Evolutionary conservation across 257 asterid species (phyloP), one percentile per base, ranked within the genome.

Genomic region (Mentha longifolia): DNA sequence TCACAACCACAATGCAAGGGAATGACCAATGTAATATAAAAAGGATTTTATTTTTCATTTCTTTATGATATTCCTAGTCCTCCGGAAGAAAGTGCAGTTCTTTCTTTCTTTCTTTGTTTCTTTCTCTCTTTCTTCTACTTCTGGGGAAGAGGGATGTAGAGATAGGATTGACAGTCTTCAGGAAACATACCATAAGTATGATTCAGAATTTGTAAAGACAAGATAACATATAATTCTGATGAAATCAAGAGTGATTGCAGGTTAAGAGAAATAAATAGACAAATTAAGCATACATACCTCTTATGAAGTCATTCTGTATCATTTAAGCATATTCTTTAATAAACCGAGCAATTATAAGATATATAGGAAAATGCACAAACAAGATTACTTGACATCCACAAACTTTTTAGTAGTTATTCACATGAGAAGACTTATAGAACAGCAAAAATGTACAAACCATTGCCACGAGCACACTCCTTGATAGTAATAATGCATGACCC

Each of bases 401-500:
- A 35, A 35, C 39, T 35, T 35, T 28, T 28, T 5, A 4, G 49
- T 65, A 63, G 35, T 12, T 54, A 62, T 61, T 67, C 67, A 61
- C 22, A 42, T 33, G 55, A 51, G 16, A 61, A 57, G 16, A 49
- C 45, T 52, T 17, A 58, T 22, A 31, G 43, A 70, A 69, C 42
- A 28, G 30, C 33, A 63, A 60, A 72, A 69, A 65, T 72, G 61
- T 39, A 80, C 90, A 71, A 50, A 88, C 95, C 95, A 88, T 76
- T 82, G 86, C 95, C 95, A 88, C 54, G 95, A 88, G 80, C 95
- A 86, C 52, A 86, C 89, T 75, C 95, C 95, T 79, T 82, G 82
- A 83, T 84, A 88, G 82, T 88, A 88, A 78, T 88, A 88, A 68
- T 65, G 87, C 92, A 86, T 86, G 79, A 88, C 89, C 95, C 95